Conservation (phyloP, 176 grass and related monocot genomes). For the Guadua angustifolia region DNA sequence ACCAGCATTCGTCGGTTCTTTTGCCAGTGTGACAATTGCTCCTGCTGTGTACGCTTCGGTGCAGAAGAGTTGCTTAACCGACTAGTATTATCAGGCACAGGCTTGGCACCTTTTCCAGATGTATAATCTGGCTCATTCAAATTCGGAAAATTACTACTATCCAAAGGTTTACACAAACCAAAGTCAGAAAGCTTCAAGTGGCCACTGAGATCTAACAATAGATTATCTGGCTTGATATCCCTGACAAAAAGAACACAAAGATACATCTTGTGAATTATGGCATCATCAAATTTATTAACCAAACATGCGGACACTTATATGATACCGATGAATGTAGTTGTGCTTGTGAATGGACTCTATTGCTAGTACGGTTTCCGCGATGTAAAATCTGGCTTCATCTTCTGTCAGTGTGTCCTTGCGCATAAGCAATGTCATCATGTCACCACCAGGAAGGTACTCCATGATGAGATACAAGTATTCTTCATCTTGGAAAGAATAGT, state of each 20-base stretch:
- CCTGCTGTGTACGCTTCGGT: constrained; percentile 85
- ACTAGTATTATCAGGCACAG: constrained; percentile 60
- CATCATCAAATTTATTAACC: neutral
- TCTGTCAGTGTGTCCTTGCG: constrained; percentile 93
- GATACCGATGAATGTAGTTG: constrained; percentile 95
- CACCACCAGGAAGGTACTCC: constrained; percentile 98
- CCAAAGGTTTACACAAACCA: constrained; percentile 95
- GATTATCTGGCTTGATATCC: constrained; percentile 99
- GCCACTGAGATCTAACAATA: constrained; percentile 83
- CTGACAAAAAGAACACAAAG: constrained; percentile 54
- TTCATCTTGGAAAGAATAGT: constrained; percentile 96
- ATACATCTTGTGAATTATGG: constrained; percentile 39
- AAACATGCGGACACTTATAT: constrained; percentile 17
- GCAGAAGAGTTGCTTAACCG: constrained; percentile 64
- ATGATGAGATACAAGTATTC: constrained; percentile 97
- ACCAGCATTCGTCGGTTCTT: constrained; percentile 95
- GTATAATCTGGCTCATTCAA: constrained; percentile 86
- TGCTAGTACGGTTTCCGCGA: constrained; percentile 95
- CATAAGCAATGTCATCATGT: constrained; percentile 99
- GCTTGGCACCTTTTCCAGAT: constrained; percentile 63
- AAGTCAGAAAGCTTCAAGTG: constrained; percentile 99
- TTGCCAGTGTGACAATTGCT: constrained; percentile 98
- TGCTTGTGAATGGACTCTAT: constrained; percentile 98
- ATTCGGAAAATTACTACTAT: constrained; percentile 92
- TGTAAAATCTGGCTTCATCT: constrained; percentile 92